These are phyloP conservation scores for Linderina pennispora DNA, from an alignment of 192 early-diverging fungal species.

Conservation along the genomic window DNA sequence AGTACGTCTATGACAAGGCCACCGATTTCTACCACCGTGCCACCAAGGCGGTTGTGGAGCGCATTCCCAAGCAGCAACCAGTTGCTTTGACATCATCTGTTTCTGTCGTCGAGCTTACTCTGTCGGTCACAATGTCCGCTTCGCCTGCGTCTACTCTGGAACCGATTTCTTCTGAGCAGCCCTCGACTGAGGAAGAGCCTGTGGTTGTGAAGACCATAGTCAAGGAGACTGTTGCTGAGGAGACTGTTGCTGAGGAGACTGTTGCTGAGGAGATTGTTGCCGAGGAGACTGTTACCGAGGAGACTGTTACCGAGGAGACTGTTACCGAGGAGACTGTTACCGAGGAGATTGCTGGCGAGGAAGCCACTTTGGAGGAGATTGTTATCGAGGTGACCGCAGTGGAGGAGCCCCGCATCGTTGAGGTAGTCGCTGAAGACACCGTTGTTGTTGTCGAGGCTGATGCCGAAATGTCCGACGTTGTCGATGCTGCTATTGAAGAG, in stretches of 20 bases:
- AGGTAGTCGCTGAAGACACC: too few species aligned
- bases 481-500: too few species aligned
- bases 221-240: background rate
- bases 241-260: background rate
- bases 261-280: background rate
- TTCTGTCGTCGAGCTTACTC: too few species aligned
- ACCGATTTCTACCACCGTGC: background rate
- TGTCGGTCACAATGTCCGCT: too few species aligned
- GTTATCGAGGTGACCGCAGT: too few species aligned
- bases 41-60: background rate
- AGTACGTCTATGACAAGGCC: conserved; percentile 10
- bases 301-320: background rate
- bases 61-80: background rate
- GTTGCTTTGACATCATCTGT: too few species aligned
- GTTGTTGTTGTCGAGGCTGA: too few species aligned
- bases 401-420: too few species aligned
- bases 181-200: background rate
- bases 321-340: background rate
- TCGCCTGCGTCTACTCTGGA: too few species aligned
- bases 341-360: background rate
- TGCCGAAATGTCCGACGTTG: too few species aligned
- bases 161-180: conserved; percentile 4
- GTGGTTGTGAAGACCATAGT: background rate
- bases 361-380: background rate
- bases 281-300: background rate